These are phyloP conservation scores for Alternaria consortialis DNA, from an alignment of 2,329 filamentous ascomycete species.

Conservation along the genomic window DNA sequence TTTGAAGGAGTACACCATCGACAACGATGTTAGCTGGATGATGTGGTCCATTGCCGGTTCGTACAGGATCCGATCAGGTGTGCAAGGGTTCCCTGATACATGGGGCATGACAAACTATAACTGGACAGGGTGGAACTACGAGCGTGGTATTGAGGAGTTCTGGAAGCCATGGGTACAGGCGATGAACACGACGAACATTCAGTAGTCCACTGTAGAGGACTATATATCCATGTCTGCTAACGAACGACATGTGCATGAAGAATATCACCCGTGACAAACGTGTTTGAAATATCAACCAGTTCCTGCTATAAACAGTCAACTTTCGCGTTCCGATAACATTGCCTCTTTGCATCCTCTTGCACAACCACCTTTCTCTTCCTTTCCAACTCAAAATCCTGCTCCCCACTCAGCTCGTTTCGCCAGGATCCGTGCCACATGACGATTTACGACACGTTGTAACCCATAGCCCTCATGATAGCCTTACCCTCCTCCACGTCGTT, in stretches of 20 bases:
- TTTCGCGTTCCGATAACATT: not conserved
- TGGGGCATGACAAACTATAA: slow-evolving; percentile 61
- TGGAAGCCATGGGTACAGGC: slow-evolving; percentile 62
- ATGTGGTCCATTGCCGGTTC: slow-evolving; percentile 61
- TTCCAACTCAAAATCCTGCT: not conserved
- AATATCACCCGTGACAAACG: not conserved
- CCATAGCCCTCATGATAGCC: slow-evolving; percentile 31
- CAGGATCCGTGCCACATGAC: too few species aligned
- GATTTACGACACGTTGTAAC: slow-evolving; percentile 20
- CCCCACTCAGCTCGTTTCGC: not conserved
- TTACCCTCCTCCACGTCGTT: slow-evolving; percentile 34
- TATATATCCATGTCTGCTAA: not conserved
- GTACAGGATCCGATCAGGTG: slow-evolving; percentile 58
- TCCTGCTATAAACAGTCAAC: not conserved
- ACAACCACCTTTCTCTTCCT: not conserved
- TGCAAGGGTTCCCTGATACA: slow-evolving; percentile 57
- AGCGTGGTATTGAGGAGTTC: slow-evolving; percentile 57
- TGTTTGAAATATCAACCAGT: not conserved
- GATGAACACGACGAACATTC: slow-evolving; percentile 47
- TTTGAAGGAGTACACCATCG: slow-evolving; percentile 56
- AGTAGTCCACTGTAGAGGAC: not conserved
- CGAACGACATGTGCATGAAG: not conserved
- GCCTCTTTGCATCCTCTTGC: not conserved
- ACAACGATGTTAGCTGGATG: slow-evolving; percentile 59
- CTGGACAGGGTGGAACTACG: slow-evolving; percentile 59